Evolutionary conservation across 257 asterid species (phyloP).

Genomic region (Penstemon davidsonii): DNA sequence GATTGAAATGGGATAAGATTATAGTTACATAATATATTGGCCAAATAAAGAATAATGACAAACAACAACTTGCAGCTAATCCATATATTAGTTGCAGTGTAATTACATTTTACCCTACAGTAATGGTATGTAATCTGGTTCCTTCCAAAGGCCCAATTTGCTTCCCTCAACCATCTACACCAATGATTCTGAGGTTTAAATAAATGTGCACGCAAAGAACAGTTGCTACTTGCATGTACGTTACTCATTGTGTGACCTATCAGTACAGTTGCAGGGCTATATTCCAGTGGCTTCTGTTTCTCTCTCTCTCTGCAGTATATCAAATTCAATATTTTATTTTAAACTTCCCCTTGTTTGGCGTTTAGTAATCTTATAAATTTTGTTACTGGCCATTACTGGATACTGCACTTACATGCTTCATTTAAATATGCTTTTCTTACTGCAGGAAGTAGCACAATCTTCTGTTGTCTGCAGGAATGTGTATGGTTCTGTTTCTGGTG

Average conservation of each 20-base stretch:
- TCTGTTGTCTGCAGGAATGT: conserved; percentile 44
- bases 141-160: neutral
- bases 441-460: conserved; percentile 58
- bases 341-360: neutral
- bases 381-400: conserved; percentile 4
- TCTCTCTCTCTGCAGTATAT: conserved; percentile 1
- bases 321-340: neutral
- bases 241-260: neutral
- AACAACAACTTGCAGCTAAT: neutral
- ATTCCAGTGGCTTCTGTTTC: conserved; percentile 1
- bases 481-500: conserved; percentile 44
- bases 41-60: neutral
- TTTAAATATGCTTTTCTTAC: conserved; percentile 26
- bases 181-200: neutral
- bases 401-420: conserved; percentile 19
- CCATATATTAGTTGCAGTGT: neutral
- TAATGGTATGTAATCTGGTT: conserved; percentile 6
- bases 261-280: conserved; percentile 7
- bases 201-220: neutral
- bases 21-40: conserved; percentile 7
- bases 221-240: neutral
- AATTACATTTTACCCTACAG: conserved; percentile 6
- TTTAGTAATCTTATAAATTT: conserved; percentile 5
- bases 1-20: neutral
- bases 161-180: neutral